Base-by-base conservation (phyloP, 129 eudicot genomes). In the Flaveria ramosissima region DNA sequence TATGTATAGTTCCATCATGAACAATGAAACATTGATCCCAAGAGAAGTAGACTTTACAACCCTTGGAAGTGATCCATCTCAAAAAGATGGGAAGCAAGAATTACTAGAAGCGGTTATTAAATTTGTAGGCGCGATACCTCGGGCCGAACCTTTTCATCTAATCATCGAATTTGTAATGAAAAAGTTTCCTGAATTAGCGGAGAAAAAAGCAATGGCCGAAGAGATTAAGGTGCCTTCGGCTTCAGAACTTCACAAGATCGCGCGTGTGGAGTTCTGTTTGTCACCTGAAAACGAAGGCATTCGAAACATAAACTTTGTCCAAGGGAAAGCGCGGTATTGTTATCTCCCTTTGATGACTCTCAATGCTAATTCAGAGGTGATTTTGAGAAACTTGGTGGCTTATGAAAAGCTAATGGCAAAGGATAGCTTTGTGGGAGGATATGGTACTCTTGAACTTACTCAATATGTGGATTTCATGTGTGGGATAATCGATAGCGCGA, bases 171-270 rank as follows among this genome's bases (percentile, higher is more conserved):
- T 55, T 11, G 1, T 23, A 10, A 57, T 9, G 16, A 23, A 16
- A 12, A 60, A 15, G 24, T 46, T 74, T 11, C 27, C 32, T 36
- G 68, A 32, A 10, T 32, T 43, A 3, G n/a, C 1, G 1, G 74
- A 65, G 53, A 4, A 42, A 8, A 76, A 9, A 20, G 10, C 21
- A 1, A 36, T 14, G 0, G 73, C 43, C 19, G 80, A 76, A 57
- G 91, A 89, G 82, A 86, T 89, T 24, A 59, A 56, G 24, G 73
- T 89, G 68, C 95, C 95, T 26, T 70, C 91, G 0, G 89, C 76
- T 10, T 60, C 86, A 17, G 68, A 80, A 47, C 87, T 89, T 39
- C 6, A 9, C 10, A 56, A 80, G 30, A 36, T 61, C 1, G 83
- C 83, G 0, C 62, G 85, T 48, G 75, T 86, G 1, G 76, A 85